Base-by-base conservation (phyloP, 495 filamentous ascomycete genomes). In the Aspergillus egyptiacus region DNA sequence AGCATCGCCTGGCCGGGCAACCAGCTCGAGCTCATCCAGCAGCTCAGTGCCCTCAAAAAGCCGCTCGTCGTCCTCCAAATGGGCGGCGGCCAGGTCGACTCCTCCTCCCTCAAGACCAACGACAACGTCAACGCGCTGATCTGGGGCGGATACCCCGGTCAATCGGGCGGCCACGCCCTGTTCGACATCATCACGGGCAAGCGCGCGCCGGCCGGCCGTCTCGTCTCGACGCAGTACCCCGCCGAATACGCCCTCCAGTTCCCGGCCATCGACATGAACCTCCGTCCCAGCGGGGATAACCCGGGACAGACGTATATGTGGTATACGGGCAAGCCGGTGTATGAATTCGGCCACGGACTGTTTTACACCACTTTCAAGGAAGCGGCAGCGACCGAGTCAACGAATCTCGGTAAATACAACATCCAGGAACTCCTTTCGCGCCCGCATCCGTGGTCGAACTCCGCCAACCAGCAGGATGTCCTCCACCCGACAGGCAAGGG, bases 121-220 rank as follows among this genome's bases (percentile, higher is more conserved):
- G 56, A 64, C 9, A 74, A 76, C 43, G 65, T 83, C 45, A 73
- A 68, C 28, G 69, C 77, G 2, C 60, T 83, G 5, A 33, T 81
- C 14, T 83, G 78, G 78, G 79, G 65, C 10, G 78, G 77, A 2
- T 82, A 81, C 56, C 78, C 77, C 0, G 78, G 79, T n/a, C 79
- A 83, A 55, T 70, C 73, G 11, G 79, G 78, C 17, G 78, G 78
- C 1, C 62, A 67, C 10, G 79, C 78, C 5, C 67, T 81, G 7
- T 48, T 77, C 24, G 75, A 83, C 39, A 73, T 80, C 30, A 57
- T 83, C 13, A 74, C 66, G 1, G 79, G 79, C 4, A 72, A 68
- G 28, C 69, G 64, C 17, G 68, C 77, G 3, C 78, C 80, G 0
- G 79, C 81, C 22, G 81, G 81, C 2, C 68, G 81, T 5, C 64